Conservation (phyloP, 73 alveolate genomes). For the Loxodes magnus region DNA sequence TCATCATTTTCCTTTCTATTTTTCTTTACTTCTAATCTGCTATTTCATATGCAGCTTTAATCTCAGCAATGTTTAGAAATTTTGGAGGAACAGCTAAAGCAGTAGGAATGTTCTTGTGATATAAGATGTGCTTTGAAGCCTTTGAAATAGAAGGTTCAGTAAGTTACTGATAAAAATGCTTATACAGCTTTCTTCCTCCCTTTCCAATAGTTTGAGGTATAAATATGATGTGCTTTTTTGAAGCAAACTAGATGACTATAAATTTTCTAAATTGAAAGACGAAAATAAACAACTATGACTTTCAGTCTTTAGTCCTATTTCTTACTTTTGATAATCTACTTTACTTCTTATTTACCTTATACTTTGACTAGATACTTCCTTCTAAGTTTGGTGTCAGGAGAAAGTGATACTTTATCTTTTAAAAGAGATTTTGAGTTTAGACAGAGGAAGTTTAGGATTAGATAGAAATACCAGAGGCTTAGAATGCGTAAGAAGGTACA, state of each 20-base stretch:
- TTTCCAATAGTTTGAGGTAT: slow-evolving; percentile 48
- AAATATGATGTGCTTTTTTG: slow-evolving; percentile 46
- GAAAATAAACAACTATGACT: slow-evolving; percentile 26
- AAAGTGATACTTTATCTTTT: slow-evolving; percentile 48
- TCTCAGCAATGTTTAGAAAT: slow-evolving; percentile 62
- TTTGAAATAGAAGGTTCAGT: slow-evolving; percentile 39
- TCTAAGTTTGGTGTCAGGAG: slow-evolving; percentile 58
- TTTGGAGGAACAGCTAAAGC: slow-evolving; percentile 65
- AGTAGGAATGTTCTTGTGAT: slow-evolving; percentile 51
- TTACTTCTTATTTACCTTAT: slow-evolving; percentile 33
- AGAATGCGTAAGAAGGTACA: too few relatives aligned
- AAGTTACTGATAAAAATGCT: slow-evolving; percentile 22
- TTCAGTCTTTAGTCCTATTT: slow-evolving; percentile 27
- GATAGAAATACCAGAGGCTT: too few relatives aligned
- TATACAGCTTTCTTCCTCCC: slow-evolving; percentile 52
- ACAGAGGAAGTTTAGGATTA: too few relatives aligned
- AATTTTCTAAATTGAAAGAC: slow-evolving; percentile 24
- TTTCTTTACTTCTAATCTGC: slow-evolving; percentile 10
- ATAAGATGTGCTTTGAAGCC: slow-evolving; percentile 46
- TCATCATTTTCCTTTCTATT: not conserved
- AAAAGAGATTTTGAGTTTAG: slow-evolving; percentile 23
- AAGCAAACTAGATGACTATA: slow-evolving; percentile 37
- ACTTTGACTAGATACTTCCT: slow-evolving; percentile 55
- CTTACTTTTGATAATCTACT: slow-evolving; percentile 31
- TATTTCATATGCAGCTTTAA: slow-evolving; percentile 33